phyloP scores from a whole-genome alignment of 2,329 filamentous ascomycete genomes.

The Neonectria faginata region DNA sequence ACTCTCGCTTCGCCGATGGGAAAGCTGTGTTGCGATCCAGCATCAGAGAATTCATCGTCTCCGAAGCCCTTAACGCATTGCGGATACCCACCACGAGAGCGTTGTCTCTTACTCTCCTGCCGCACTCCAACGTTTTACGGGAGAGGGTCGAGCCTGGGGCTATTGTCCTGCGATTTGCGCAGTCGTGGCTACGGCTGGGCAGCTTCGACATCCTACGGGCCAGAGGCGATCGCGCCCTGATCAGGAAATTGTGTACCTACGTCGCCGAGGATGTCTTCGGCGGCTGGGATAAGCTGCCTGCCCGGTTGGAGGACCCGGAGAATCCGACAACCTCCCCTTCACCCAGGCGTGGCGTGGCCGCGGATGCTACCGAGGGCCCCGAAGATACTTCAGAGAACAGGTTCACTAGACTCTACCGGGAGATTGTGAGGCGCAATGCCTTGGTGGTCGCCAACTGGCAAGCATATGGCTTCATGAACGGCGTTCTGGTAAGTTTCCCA shows the following conservation, averaged over 20 bases:
- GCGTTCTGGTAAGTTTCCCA: conserved; percentile 71
- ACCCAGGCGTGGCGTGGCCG: conserved; percentile 64
- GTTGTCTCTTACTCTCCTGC: conserved; percentile 81
- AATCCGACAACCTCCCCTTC: conserved; percentile 57
- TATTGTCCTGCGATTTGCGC: conserved; percentile 90
- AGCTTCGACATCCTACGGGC: conserved; percentile 93
- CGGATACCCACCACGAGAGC: conserved; percentile 89
- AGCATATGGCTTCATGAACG: conserved; percentile 99
- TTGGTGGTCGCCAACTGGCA: conserved; percentile 93
- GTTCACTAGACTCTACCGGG: conserved; percentile 87
- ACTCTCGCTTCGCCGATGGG: conserved; percentile 95
- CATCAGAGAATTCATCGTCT: conserved; percentile 94
- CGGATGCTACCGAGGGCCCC: conserved; percentile 74
- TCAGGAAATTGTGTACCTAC: conserved; percentile 82
- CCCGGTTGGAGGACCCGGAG: conserved; percentile 63
- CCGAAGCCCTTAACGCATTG: conserved; percentile 87
- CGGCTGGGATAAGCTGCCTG: conserved; percentile 88
- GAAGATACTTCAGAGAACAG: conserved; percentile 81
- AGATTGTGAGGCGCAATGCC: conserved; percentile 87
- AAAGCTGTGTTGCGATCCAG: conserved; percentile 93
- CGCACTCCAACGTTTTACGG: conserved; percentile 77
- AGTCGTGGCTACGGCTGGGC: conserved; percentile 92
- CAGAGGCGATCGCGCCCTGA: conserved; percentile 80
- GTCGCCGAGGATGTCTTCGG: conserved; percentile 87
- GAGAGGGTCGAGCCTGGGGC: conserved; percentile 90